Conservation (phyloP, 2,329 filamentous ascomycete genomes). For the Ascochyta fabae region DNA sequence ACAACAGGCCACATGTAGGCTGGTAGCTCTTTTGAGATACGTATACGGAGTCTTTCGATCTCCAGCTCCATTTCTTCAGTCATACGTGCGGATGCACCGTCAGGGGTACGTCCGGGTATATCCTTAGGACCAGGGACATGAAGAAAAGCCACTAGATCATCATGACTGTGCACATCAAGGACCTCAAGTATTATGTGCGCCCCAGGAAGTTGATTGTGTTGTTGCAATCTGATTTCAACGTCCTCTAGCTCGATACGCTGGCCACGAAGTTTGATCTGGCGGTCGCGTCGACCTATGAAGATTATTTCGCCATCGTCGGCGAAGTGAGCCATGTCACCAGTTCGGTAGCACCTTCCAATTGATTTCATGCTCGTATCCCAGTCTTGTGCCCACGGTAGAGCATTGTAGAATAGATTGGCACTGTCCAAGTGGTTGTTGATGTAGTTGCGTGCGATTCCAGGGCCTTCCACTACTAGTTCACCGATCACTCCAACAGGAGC, state of each 20-base stretch:
- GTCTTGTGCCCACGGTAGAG: slow-evolving; percentile 13
- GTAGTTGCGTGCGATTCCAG: slow-evolving; percentile 48
- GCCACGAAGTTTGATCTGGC: slow-evolving; percentile 41
- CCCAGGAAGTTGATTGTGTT: not conserved
- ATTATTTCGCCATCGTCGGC: slow-evolving; percentile 21
- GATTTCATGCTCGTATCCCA: slow-evolving; percentile 9
- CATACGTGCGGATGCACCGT: not conserved
- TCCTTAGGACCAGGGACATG: slow-evolving; percentile 2
- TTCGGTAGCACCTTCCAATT: slow-evolving; percentile 28
- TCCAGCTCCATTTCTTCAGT: slow-evolving; percentile 12
- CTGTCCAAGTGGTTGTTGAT: slow-evolving; percentile 20
- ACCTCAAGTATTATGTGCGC: slow-evolving; percentile 7
- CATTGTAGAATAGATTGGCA: slow-evolving; percentile 15
- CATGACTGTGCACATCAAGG: slow-evolving; percentile 13
- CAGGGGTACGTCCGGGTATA: slow-evolving; percentile 15
- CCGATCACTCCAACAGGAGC: slow-evolving; percentile 34
- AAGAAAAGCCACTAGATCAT: slow-evolving; percentile 8
- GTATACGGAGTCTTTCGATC: slow-evolving; percentile 38
- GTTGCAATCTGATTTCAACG: slow-evolving; percentile 1
- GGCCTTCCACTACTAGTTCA: slow-evolving; percentile 64
- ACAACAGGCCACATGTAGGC: slow-evolving; percentile 4
- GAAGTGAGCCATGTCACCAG: slow-evolving; percentile 30
- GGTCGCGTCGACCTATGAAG: slow-evolving; percentile 38
- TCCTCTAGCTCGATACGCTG: slow-evolving; percentile 38
- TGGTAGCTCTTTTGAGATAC: slow-evolving; percentile 4